phyloP scores from a whole-genome alignment of 805 yeast genomes.

The Candida manassasensis region DNA sequence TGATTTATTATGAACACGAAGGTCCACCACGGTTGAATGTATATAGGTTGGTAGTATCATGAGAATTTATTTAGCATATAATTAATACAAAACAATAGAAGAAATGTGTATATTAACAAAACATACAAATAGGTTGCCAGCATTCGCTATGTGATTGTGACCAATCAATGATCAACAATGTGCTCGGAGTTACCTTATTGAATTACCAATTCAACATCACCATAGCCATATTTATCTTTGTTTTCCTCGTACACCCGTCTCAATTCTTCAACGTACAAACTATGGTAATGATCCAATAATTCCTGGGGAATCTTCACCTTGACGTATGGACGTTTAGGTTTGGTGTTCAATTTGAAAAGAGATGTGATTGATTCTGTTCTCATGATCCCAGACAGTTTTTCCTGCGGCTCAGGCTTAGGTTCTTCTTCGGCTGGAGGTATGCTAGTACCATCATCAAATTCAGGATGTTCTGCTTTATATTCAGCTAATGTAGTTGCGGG shows the following conservation, averaged over 20 bases:
- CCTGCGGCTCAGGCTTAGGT: slow-evolving; percentile 2
- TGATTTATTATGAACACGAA: not conserved
- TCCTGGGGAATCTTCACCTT: slow-evolving; percentile 33
- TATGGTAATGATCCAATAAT: slow-evolving; percentile 65
- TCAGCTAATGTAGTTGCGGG: slow-evolving; percentile 39
- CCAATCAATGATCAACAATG: slow-evolving; percentile 1
- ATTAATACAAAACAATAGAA: not conserved
- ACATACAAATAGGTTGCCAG: not conserved
- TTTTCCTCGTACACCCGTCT: slow-evolving; percentile 61
- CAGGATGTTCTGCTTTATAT: slow-evolving; percentile 27
- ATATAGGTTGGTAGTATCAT: not conserved
- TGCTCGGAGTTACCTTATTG: no score
- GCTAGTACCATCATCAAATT: slow-evolving; percentile 15
- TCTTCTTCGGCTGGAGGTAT: slow-evolving; percentile 4
- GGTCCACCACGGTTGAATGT: not conserved
- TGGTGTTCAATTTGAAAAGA: slow-evolving; percentile 18
- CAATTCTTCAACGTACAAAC: slow-evolving; percentile 60
- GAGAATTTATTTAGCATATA: not conserved
- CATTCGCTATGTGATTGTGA: not conserved
- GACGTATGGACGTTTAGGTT: slow-evolving; percentile 13
- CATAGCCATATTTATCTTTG: slow-evolving; percentile 50
- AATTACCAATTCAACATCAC: slow-evolving; percentile 44
- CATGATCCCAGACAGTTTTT: slow-evolving; percentile 3
- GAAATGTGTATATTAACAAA: no score
- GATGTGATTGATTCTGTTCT: slow-evolving; percentile 24